Conservation (phyloP, 805 yeast species). For the Groenewaldozyma salmanticensis region DNA sequence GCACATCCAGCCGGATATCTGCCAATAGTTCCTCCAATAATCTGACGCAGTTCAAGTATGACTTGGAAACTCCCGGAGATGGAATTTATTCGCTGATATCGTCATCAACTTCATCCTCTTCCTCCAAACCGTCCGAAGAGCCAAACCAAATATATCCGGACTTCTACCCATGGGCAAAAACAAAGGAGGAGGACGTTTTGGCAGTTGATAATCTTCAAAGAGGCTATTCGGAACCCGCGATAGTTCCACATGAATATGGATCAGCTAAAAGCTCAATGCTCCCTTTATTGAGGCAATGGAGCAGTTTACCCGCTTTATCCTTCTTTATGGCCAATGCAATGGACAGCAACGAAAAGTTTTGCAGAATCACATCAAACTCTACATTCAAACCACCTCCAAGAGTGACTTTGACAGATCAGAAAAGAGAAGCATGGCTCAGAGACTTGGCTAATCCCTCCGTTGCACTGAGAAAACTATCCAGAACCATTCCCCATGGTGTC, state of each 20-base stretch:
- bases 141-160: conserved; percentile 52
- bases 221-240: conserved; percentile 59
- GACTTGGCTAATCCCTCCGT: conserved; percentile 62
- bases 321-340: conserved; percentile 40
- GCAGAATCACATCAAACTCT: conserved; percentile 38
- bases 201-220: conserved; percentile 52
- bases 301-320: conserved; percentile 40
- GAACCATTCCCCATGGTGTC: conserved; percentile 86
- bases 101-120: too few species aligned
- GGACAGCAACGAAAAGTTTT: conserved; percentile 36
- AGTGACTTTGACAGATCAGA: conserved; percentile 81
- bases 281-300: conserved; percentile 29
- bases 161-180: conserved; percentile 61
- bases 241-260: conserved; percentile 54
- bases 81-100: not conserved
- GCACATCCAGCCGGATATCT: too few species aligned
- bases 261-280: conserved; percentile 54
- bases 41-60: too few species aligned
- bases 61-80: not conserved
- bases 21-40: too few species aligned
- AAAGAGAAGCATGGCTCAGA: conserved; percentile 74
- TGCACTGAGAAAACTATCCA: conserved; percentile 57
- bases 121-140: not conserved
- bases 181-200: conserved; percentile 41
- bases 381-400: conserved; percentile 76